Base-by-base conservation (phyloP, 371 early-diverging fungal species). In the Umbelopsis sp. region DNA sequence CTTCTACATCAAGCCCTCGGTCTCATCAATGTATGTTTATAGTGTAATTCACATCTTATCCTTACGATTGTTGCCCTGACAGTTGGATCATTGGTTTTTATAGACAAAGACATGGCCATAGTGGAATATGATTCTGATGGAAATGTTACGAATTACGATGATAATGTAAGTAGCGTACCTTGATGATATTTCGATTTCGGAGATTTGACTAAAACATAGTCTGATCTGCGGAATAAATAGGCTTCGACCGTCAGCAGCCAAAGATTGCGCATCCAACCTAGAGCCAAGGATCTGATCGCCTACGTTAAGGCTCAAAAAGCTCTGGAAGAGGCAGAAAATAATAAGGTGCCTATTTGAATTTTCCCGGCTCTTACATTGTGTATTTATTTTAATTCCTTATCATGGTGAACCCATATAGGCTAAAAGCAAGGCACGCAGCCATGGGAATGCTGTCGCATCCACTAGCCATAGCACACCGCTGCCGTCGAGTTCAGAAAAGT, bases 41-140 rank as follows among this genome's bases (percentile, higher is more conserved):
- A 25, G 51, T 7, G 24, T 29, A 7, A 10, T 20, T 53, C 4
- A 25, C 11, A 53, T 7, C 29, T 9, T 5, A 9, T 8, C 12
- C 29, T 29, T 4, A 29, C 29, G 25, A 20, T 1, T 51, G 52
- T 29, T 35, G 22, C 35, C 12, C 35, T 57, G 57, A 57, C 57
- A 57, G 18, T 29, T 53, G 25, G 4, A 32, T 57, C 35, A 32
- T 57, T 7, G 22, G 20, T 12, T 12, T 24, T 20, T 52, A 3
- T 66, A 83, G 83, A 75, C 14, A 76, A 72, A 51, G 72, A 72
- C 51, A 83, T 79, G 22, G 67, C 74, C 2, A 50, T 83, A n/a
- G 80, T 83, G 7, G 83, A 83, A 67, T 83, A 83, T 44, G 83
- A 83, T 62, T 81, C 80, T 65, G 65, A 79, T 51, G 83, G 83